Conservation (phyloP, 495 filamentous ascomycete genomes). For the Evansstolkia leycettana region DNA sequence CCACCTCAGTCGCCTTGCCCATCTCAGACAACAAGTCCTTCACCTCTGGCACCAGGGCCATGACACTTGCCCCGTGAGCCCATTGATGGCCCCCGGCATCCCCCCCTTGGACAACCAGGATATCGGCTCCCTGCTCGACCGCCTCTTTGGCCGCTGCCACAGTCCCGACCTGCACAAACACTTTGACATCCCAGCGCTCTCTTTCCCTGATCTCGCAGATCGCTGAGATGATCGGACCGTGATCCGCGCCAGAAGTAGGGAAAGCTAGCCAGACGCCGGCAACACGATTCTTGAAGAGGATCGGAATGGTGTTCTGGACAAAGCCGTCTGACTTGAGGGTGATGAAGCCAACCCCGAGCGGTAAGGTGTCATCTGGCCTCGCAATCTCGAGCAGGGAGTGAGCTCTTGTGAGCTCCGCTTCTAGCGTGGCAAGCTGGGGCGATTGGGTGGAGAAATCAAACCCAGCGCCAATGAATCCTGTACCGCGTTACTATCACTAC, state of each 20-base stretch:
- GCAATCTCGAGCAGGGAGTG: background rate
- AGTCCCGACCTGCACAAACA: constrained; percentile 58
- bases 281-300: constrained; percentile 35
- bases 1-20: constrained; percentile 19
- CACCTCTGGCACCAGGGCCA: constrained; percentile 44
- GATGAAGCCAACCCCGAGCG: constrained; percentile 49
- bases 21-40: constrained; percentile 43
- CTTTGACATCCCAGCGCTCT: constrained; percentile 26
- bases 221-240: constrained; percentile 13
- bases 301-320: constrained; percentile 30
- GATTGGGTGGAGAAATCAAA: constrained; percentile 14
- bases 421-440: constrained; percentile 8
- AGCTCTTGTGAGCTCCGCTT: background rate
- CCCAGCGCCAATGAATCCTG: constrained; percentile 15
- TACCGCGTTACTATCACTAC: no score
- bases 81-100: constrained; percentile 72
- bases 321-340: constrained; percentile 28
- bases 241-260: no score
- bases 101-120: constrained; percentile 55
- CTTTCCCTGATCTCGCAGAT: constrained; percentile 33
- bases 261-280: constrained; percentile 57
- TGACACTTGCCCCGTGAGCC: constrained; percentile 38
- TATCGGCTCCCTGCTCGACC: constrained; percentile 36
- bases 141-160: constrained; percentile 42
- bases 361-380: constrained; percentile 27